Percentiles rank a stretch among this genome's conserved stretches.
These are phyloP conservation scores for Zymoseptoria passerinii DNA, from an alignment of 2,329 filamentous ascomycete genomes.

Conservation along the genomic window DNA sequence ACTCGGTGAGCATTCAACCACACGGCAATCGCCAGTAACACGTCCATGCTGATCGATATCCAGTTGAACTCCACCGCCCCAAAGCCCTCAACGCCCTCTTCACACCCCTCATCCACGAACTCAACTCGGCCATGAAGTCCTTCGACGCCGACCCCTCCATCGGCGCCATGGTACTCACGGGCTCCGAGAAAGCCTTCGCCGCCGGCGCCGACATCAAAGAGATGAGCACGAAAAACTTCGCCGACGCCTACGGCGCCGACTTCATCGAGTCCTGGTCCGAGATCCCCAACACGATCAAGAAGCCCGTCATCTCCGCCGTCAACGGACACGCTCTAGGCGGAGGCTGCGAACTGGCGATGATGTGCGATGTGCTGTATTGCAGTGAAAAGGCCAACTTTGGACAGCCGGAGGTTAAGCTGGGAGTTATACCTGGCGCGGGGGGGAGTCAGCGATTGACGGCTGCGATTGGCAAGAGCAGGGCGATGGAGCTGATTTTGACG, in stretches of 20 bases:
- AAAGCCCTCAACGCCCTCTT: constrained; percentile 92
- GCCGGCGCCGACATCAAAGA: constrained; percentile 98
- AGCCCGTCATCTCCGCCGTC: constrained; percentile 87
- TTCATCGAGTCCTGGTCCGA: constrained; percentile 96
- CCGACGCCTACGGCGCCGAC: constrained; percentile 74
- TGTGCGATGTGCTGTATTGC: constrained; percentile 94
- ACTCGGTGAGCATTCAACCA: constrained; percentile 64
- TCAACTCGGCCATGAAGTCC: constrained; percentile 67
- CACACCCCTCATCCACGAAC: constrained; percentile 81
- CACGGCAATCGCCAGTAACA: too few species aligned
- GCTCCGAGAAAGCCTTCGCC: constrained; percentile 83
- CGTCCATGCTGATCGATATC: too few species aligned
- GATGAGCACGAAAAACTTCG: constrained; percentile 89
- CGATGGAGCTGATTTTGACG: constrained; percentile 87
- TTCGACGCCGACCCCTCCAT: constrained; percentile 64
- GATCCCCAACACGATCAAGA: constrained; percentile 76
- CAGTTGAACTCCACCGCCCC: constrained; percentile 81
- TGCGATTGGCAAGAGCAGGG: constrained; percentile 59
- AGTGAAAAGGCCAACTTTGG: constrained; percentile 81
- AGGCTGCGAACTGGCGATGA: constrained; percentile 93
- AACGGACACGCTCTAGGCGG: constrained; percentile 91
- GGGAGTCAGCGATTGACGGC: constrained; percentile 82
- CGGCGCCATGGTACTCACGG: constrained; percentile 75
- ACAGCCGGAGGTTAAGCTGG: constrained; percentile 94
- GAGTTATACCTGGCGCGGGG: constrained; percentile 83